Percentiles rank a stretch among this genome's conserved stretches.
Conservation (phyloP, 495 filamentous ascomycete genomes). For the Sordaria brevicollis region DNA sequence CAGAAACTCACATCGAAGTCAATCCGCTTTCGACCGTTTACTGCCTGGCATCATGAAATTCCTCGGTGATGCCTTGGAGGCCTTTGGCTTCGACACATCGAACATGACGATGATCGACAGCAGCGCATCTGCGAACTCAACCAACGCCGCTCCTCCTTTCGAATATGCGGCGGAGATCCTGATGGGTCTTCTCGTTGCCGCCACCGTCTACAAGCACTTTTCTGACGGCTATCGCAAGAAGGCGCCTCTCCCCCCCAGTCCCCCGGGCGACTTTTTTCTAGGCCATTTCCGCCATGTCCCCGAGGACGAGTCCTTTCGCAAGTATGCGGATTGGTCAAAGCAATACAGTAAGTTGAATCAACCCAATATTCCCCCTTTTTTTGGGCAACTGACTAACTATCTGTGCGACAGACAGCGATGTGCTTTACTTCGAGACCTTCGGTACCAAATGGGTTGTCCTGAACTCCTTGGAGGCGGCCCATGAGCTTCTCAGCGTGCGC, state of each 20-base stretch:
- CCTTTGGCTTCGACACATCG: neutral
- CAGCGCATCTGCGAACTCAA: neutral
- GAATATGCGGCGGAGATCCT: neutral
- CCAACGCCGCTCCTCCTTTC: neutral
- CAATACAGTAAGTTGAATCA: conserved; percentile 22
- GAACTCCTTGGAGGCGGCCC: conserved; percentile 28
- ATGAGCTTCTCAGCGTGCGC: conserved; percentile 33
- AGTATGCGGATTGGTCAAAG: conserved; percentile 30
- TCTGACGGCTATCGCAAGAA: neutral
- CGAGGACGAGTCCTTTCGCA: conserved; percentile 27
- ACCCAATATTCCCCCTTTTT: neutral
- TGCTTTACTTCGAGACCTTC: conserved; percentile 30
- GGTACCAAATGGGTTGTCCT: conserved; percentile 33
- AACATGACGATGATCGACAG: neutral
- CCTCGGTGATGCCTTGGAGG: neutral
- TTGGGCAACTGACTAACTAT: neutral
- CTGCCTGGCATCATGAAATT: neutral
- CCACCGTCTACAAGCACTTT: neutral
- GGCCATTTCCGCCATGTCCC: conserved; percentile 33
- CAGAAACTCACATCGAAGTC: neutral
- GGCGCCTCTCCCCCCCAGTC: conserved; percentile 26
- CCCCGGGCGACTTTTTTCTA: conserved; percentile 28
- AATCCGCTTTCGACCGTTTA: neutral
- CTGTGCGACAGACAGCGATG: conserved; percentile 17
- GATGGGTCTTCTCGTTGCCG: neutral